Percentiles rank a stretch among this genome's conserved stretches.
Evolutionary conservation across 2,329 filamentous ascomycete species (phyloP).

Genomic region (Colletotrichum limetticola): DNA sequence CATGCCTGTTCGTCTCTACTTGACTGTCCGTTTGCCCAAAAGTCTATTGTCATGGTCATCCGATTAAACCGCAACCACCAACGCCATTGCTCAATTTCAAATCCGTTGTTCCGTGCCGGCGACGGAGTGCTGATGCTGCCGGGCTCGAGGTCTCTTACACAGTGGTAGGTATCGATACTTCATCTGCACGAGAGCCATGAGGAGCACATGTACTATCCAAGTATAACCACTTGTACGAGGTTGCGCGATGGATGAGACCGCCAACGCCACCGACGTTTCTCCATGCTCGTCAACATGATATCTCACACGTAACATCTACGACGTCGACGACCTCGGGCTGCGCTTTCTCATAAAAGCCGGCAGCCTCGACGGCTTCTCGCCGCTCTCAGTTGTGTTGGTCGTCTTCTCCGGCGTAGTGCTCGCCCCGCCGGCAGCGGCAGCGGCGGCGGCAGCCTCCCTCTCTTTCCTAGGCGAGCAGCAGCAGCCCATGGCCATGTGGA

Average conservation of each 20-base stretch:
- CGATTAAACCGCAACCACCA: constrained; percentile 19
- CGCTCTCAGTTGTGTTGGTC: constrained; percentile 14
- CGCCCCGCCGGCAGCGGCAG: not conserved
- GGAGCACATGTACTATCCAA: not conserved
- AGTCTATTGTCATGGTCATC: constrained; percentile 20
- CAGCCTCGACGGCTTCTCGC: constrained; percentile 29
- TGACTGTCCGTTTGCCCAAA: not conserved
- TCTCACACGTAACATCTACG: not conserved
- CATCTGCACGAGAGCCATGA: not conserved
- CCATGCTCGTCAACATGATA: not conserved
- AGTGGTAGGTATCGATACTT: not conserved
- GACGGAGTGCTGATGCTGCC: not conserved
- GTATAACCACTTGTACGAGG: not conserved
- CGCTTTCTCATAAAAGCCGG: constrained; percentile 35
- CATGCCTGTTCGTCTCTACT: not conserved
- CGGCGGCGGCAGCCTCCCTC: constrained; percentile 6
- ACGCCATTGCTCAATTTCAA: constrained; percentile 29
- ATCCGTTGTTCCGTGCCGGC: not conserved
- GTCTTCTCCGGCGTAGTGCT: constrained; percentile 21
- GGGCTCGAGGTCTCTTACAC: no score
- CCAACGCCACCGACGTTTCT: not conserved
- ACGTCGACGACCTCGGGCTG: constrained; percentile 29
- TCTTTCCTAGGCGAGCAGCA: constrained; percentile 62
- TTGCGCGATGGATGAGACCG: not conserved
- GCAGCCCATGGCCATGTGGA: constrained; percentile 83